Conservation (phyloP, 345 rosid genomes). For the Eucalyptus regnans region DNA sequence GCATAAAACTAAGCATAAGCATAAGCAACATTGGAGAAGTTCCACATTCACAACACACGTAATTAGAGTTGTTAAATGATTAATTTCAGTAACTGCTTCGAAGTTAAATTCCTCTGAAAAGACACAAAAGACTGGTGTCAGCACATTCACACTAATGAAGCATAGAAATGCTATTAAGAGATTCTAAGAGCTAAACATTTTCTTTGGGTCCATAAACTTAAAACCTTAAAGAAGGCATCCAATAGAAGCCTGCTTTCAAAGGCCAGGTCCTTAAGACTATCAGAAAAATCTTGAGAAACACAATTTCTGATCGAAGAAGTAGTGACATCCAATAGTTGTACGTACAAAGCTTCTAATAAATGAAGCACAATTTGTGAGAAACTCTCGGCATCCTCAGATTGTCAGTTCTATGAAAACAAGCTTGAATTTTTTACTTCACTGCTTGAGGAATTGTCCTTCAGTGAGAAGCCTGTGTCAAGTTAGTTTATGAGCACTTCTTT, state of each 20-base stretch:
- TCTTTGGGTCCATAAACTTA: background rate
- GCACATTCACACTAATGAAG: background rate
- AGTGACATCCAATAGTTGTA: background rate
- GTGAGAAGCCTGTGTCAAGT: background rate
- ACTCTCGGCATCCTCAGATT: background rate
- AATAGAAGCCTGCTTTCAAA: background rate
- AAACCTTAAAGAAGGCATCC: background rate
- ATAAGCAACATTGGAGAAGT: background rate
- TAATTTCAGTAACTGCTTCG: background rate
- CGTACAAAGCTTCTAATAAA: background rate
- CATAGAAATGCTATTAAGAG: background rate
- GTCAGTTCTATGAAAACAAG: background rate
- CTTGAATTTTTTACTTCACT: background rate
- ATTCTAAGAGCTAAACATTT: background rate
- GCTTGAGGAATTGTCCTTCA: background rate
- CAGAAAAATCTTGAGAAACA: background rate
- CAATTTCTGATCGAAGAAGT: too few relatives aligned
- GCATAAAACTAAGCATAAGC: background rate
- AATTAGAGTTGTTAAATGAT: background rate
- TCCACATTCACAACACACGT: background rate
- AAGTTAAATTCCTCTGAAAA: background rate
- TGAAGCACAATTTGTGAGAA: background rate
- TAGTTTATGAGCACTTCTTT: background rate
- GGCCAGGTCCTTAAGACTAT: background rate
- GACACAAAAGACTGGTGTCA: background rate